Evolutionary conservation across 106 monocot genomes (phyloP), one percentile per base, ranked within the genome.

Genomic region (Hemerocallis citrina): DNA sequence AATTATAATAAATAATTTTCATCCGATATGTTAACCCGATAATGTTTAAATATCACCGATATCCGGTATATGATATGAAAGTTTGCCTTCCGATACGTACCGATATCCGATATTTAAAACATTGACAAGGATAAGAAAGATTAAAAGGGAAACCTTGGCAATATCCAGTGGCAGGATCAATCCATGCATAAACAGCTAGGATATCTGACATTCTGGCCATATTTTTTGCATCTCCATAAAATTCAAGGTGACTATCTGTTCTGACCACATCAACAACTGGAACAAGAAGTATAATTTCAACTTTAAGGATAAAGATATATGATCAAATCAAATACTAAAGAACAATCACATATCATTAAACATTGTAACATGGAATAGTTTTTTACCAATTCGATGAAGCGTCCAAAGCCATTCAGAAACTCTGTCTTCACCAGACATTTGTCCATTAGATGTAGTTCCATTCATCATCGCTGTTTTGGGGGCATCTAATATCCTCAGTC

Each of bases 331-430:
- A 61, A 8, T 15, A 56, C 33, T 32, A 14, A 49, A 52, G 28
- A 20, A 62, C 22, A 27, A 60, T 11, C 40, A 48, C 28, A 23
- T 39, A 23, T 20, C 37, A 52, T 31, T 61, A 22, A 28, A 41
- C 42, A 31, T 23, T 22, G 21, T 16, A 68, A 55, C 20, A 57
- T 1, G 66, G 19, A 45, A 54, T 32, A 28, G 1, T 33, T 15
- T 11, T 0, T 80, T 69, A 98, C 96, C 96, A 41, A 91, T 98
- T 77, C 91, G 75, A 74, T 98, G 96, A 36, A 98, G 91, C 20
- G 79, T 98, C 96, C 96, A 98, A 45, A 91, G 71, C 96, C 96
- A 98, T 68, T 92, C 96, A 68, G 96, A 98, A 62, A 88, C 84
- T 60, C 74, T 70, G 23, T 88, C 85, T 50, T 80, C 82, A 34